Evolutionary conservation across 2,329 filamentous ascomycete species (phyloP), one percentile per base, ranked within the genome.

Genomic region (Botrytis squamosa): DNA sequence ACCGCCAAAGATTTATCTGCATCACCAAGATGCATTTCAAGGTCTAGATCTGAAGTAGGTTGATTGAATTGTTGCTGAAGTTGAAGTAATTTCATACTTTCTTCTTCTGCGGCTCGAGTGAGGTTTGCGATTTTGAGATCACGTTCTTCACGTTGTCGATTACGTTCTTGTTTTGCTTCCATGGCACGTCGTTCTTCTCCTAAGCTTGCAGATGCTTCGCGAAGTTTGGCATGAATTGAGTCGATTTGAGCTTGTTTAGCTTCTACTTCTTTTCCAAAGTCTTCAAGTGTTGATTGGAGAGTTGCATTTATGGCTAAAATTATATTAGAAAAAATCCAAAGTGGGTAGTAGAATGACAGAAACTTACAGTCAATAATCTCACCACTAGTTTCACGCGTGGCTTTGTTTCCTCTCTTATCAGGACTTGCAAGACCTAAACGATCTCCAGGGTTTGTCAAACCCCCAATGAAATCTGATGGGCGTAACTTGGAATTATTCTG

Each of bases 401-500:
- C 87, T 76, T 88, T 83, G 85, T 60, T 84, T 83, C 85, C 76
- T 75, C 82, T 78, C 81, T 86, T 84, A 76, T 87, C 84, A 79
- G 83, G 76, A 74, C 82, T 71, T 77, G 87, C 81, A 60, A 85
- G 84, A 75, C 79, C 77, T 14, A 81, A 81, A 68, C 82, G 82
- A 69, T 93, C 92, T 14, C 76, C 73, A 49, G 76, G 78, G 16
- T 89, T 89, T 8, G 94, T 94, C 42, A 98, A 93, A 14, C 95
- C 95, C 16, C 65, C 71, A 46, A 72, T 72, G 84, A 99, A 99
- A 81, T 98, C 96, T n/a, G 94, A 87, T 1, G 96, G 95, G 57
- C 93, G 88, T 20, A 98, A 86, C 33, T 95, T 95, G 63, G 95
- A 95, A 67, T 94, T 90, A 80, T 99, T 99, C 9, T 94, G 89